Evolutionary conservation across 768 basidiomycete genomes (phyloP).

Genomic region (Peribolospora baueri): DNA sequence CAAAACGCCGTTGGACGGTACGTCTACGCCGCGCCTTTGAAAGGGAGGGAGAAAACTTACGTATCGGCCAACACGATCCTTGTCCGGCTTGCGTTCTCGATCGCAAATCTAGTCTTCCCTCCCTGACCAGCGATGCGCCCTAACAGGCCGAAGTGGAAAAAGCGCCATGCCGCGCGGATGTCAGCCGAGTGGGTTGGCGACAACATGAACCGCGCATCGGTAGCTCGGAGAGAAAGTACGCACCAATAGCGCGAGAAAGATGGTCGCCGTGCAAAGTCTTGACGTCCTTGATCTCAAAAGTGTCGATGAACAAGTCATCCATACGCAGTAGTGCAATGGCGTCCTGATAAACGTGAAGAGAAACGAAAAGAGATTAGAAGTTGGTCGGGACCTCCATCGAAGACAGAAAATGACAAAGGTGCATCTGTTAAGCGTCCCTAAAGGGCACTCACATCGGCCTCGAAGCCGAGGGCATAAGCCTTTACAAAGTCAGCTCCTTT

Average conservation of each 20-base stretch:
- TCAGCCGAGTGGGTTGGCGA: background rate
- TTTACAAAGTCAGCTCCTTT: constrained; percentile 95
- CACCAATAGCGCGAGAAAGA: constrained; percentile 87
- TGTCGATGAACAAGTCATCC: constrained; percentile 93
- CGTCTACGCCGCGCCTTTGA: constrained; percentile 1
- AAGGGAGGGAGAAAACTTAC: constrained; percentile 27
- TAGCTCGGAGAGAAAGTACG: background rate
- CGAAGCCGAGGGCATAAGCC: constrained; percentile 81
- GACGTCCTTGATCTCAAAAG: constrained; percentile 97
- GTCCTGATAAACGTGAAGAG: constrained; percentile 30
- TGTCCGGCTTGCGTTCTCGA: constrained; percentile 87
- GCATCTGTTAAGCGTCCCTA: background rate
- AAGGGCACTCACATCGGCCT: constrained; percentile 47
- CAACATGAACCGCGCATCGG: background rate
- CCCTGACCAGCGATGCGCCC: constrained; percentile 97
- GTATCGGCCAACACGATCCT: constrained; percentile 97
- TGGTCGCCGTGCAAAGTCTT: constrained; percentile 96
- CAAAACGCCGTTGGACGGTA: background rate
- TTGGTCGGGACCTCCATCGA: background rate
- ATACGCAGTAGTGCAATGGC: constrained; percentile 80
- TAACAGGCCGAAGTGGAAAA: constrained; percentile 13
- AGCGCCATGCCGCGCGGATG: background rate
- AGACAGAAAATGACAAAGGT: background rate
- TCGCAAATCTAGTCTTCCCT: constrained; percentile 95
- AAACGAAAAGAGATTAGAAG: background rate